Evolutionary conservation across 495 filamentous ascomycete species (phyloP), one percentile per base, ranked within the genome.

Genomic region (Penicillium nucicola): DNA sequence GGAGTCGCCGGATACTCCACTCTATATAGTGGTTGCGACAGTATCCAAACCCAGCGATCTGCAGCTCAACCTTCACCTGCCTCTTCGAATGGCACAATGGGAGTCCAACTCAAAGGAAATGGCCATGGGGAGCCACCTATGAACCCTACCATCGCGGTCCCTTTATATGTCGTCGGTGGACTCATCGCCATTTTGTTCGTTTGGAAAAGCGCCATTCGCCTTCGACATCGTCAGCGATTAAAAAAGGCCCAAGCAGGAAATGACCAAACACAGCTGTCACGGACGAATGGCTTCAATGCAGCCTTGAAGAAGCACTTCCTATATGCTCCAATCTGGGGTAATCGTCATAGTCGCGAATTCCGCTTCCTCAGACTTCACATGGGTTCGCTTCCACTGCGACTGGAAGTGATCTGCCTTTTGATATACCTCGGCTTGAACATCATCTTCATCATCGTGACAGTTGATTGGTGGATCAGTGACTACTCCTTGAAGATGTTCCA

Each of bases 261-360:
- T 8, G 54, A 66, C 37, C 70, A 74, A 44, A 51, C 34, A 3
- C 55, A 48, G 28, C 57, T 65, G 12, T 48, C 60, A 0, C 43
- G 34, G 13, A 60, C 56, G 25, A 62, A 34, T 51, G 2, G 22
- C 0, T 2, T 59, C 0, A 60, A 55, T n/a, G 58, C 69, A 20
- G 53, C 34, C 7, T 40, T 74, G 23, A 74, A 76, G 42, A 68
- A 65, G 53, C 65, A 76, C 61, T 13, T 76, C 14, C 56, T 74
- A 11, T 75, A 76, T 55, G 73, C 73, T 18, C 70, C 73, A 19
- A 34, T 74, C 7, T 63, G 65, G 23, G 62, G 61, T 4, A 48
- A 42, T 11, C 71, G 72, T 6, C 72, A 76, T 48, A 75, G 66
- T 25, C 68, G 71, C 20, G 70, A 73, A 37, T 63, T 75, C 38